A percentile compares a stretch with the other conserved stretches of the same genome.
Conservation (phyloP, 805 yeast species). For the Candida dajiaensis region DNA sequence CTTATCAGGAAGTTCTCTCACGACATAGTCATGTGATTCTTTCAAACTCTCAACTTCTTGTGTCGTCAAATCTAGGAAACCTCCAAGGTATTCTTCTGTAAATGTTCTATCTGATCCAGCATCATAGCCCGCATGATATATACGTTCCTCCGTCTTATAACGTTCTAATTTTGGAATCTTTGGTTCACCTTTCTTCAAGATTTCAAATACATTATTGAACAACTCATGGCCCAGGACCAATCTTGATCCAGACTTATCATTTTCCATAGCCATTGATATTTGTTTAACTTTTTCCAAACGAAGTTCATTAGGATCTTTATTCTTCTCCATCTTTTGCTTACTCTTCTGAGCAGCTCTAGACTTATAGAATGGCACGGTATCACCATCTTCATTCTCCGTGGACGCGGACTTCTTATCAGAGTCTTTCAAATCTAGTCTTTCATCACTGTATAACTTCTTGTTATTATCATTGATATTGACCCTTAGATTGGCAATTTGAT, state of each 20-base stretch:
- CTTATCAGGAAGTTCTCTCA: constrained; percentile 41
- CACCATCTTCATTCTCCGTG: constrained; percentile 4
- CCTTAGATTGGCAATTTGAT: constrained; percentile 9
- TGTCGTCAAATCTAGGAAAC: constrained; percentile 40
- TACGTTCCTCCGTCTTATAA: constrained; percentile 41
- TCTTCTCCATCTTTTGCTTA: neutral
- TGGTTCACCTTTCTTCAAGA: constrained; percentile 40
- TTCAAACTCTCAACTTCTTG: constrained; percentile 40
- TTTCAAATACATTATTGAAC: constrained; percentile 37
- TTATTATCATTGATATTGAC: neutral
- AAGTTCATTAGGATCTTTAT: constrained; percentile 1
- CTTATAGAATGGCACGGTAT: constrained; percentile 23
- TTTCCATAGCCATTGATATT: constrained; percentile 19
- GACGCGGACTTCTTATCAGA: neutral
- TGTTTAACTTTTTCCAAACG: constrained; percentile 16
- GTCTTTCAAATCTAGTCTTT: neutral
- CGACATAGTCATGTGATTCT: constrained; percentile 41
- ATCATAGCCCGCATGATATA: constrained; percentile 51
- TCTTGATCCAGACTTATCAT: constrained; percentile 28
- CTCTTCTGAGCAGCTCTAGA: constrained; percentile 13
- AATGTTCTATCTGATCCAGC: constrained; percentile 34
- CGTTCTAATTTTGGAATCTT: constrained; percentile 33
- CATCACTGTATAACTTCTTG: constrained; percentile 4
- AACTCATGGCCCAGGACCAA: constrained; percentile 34
- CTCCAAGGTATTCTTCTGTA: constrained; percentile 46